Base-by-base conservation (phyloP, 2,329 filamentous ascomycete genomes). In the Cryphonectria nitschkei region DNA sequence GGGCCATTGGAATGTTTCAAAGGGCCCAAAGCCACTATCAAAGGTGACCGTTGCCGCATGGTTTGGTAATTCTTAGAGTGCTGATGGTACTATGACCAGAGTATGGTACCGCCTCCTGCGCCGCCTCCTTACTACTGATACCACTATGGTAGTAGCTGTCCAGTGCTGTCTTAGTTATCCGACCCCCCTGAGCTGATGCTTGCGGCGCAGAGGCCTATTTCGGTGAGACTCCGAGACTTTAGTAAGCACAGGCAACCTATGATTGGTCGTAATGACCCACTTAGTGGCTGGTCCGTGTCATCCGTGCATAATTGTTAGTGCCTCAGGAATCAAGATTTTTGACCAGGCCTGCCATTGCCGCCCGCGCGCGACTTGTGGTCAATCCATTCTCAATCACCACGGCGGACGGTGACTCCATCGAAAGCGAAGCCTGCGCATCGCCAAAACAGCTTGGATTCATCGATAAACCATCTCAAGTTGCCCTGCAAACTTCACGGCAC, bases 391-490 rank as follows among this genome's bases (percentile, higher is more conserved):
- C 83, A 69, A 68, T 72, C 70, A 73, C 72, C 72, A 71, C 68
- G 56, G 62, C 66, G 70, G 67, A 69, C 71, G 62, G 67, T 70
- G 68, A 72, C 82, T 81, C 82, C 82, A 83, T 81, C 82, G 81
- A 82, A 81, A 75, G 73, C 75, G 76, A 78, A 75, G 82, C 81
- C 81, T 80, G 84, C 86, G 86, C 86, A 87, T 87, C 86, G 83
- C 85, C 85, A 84, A 83, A 85, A 84, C 85, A 81, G 84, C 83
- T 84, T 83, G 84, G 84, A 85, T 84, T 81, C 86, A 88, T 88
- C 86, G 81, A 85, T 81, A 82, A 68, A 80, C 83, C 85, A 88
- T 88, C 86, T 81, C 80, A 80, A 84, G 82, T 84, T 80, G 80
- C 82, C 82, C 82, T 83, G 81, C 83, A 82, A 82, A 82, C 82